Conservation (phyloP, 805 yeast genomes). For the Candida quercuum region DNA sequence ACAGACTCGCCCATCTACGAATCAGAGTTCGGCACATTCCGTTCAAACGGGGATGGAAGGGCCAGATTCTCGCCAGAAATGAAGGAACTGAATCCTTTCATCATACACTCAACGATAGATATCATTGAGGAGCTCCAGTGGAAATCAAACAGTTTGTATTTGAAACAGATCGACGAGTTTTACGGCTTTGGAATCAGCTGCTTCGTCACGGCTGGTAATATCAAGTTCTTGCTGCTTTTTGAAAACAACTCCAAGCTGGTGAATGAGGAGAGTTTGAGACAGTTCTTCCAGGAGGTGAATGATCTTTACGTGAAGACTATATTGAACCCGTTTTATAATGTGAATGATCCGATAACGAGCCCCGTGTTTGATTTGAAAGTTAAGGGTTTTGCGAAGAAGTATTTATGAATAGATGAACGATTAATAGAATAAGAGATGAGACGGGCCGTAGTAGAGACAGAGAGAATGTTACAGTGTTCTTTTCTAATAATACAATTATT, state of each 20-base stretch:
- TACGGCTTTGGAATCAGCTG: conserved; percentile 81
- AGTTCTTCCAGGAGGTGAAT: conserved; percentile 79
- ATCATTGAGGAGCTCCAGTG: conserved; percentile 89
- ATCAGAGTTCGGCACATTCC: conserved; percentile 73
- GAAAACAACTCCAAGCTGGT: conserved; percentile 27
- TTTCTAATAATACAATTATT: conserved; percentile 1
- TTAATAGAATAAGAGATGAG: too few relatives aligned
- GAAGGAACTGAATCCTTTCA: conserved; percentile 79
- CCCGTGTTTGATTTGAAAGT: conserved; percentile 74
- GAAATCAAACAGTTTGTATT: conserved; percentile 57
- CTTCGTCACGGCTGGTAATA: conserved; percentile 82
- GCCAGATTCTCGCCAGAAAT: conserved; percentile 56
- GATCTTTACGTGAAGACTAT: conserved; percentile 83
- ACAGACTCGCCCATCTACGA: conserved; percentile 85
- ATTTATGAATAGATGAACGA: conserved; percentile 45
- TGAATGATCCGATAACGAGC: conserved; percentile 68
- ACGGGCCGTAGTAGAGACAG: too few relatives aligned
- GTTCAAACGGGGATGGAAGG: conserved; percentile 59
- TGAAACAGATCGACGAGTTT: conserved; percentile 80
- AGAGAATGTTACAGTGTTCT: background rate
- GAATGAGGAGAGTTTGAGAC: conserved; percentile 71
- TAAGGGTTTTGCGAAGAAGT: conserved; percentile 66
- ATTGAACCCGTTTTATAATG: conserved; percentile 80
- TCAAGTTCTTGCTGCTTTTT: conserved; percentile 71
- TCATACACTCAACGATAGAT: conserved; percentile 84